Conservation (phyloP, 108 stramenopile genomes). For the Cyclotella baltica region DNA sequence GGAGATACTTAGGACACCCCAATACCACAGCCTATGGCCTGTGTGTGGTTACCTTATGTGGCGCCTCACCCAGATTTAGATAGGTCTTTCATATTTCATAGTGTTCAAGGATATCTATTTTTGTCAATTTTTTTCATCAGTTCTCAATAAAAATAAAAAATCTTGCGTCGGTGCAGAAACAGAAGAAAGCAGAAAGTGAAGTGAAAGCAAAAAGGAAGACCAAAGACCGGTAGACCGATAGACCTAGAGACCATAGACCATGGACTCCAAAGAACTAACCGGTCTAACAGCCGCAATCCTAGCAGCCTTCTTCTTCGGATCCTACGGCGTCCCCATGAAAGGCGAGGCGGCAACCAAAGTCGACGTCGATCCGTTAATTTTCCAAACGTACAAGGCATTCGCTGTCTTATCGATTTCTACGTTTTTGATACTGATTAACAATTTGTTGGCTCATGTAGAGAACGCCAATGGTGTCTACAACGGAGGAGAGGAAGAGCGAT, state of each 20-base stretch:
- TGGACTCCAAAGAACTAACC: slow-evolving; percentile 40
- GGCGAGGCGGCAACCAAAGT: slow-evolving; percentile 58
- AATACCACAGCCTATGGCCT: no score
- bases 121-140: no score
- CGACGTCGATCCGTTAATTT: slow-evolving; percentile 86
- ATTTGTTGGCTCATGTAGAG: slow-evolving; percentile 33
- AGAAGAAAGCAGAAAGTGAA: background rate
- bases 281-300: slow-evolving; percentile 60
- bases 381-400: slow-evolving; percentile 88
- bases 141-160: no score
- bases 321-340: slow-evolving; percentile 89
- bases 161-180: no score
- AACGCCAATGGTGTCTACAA: background rate
- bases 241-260: background rate
- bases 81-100: no score
- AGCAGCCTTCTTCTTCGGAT: slow-evolving; percentile 76
- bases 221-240: background rate
- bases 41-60: no score
- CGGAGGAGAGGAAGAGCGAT: no score
- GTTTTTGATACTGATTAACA: slow-evolving; percentile 43
- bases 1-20: no score
- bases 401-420: slow-evolving; percentile 39
- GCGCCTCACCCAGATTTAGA: no score
- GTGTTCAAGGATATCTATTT: no score
- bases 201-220: background rate